Evolutionary conservation across 2,329 filamentous ascomycete genomes (phyloP), one percentile per base, ranked within the genome.

Genomic region (Lachnellula arida): DNA sequence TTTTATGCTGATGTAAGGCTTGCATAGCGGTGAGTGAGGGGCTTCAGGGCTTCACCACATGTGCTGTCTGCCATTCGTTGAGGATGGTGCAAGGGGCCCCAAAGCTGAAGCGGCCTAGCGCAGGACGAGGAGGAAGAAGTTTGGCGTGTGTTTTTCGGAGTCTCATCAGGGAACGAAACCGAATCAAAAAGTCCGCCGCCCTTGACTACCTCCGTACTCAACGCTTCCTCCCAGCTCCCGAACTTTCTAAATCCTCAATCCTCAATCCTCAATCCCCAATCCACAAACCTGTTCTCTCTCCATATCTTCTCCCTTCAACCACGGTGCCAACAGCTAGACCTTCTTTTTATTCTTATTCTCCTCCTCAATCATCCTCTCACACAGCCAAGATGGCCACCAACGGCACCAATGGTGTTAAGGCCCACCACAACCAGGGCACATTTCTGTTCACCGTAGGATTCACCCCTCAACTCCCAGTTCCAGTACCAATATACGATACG

Each of bases 371-470:
- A 19, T 44, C 19, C 11, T 5, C 11, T 22, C 17, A 23, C 19
- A 32, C 11, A 32, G 28, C 4, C 9, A 32, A 32, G 28, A 32
- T 32, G 28, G 28, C 28, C 28, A 71, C 72, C 65, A 75, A 72
- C 70, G 75, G 75, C 68, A 64, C 71, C 60, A 73, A 70, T 62
- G 69, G 71, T 59, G 68, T 67, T 59, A 69, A 69, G 49, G 23
- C 61, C 50, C 77, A 78, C 73, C 76, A 80, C 73, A 82, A 84
- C 66, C 73, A 80, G 72, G 87, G 86, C 63, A 89, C 84, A 68
- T 93, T 93, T 80, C 84, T 93, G 65, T 93, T 93, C 83, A 94
- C 89, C 70, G 83, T 85, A 79, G 75, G 77, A 44, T 22, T 32
- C 9, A 32, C 8, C 22, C 42, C 42, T 67, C 28, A 37, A 23